Percentiles rank a stretch among this genome's conserved stretches.
Evolutionary conservation across 2,329 filamentous ascomycete genomes (phyloP).

Genomic region (Nothopassalora personata): DNA sequence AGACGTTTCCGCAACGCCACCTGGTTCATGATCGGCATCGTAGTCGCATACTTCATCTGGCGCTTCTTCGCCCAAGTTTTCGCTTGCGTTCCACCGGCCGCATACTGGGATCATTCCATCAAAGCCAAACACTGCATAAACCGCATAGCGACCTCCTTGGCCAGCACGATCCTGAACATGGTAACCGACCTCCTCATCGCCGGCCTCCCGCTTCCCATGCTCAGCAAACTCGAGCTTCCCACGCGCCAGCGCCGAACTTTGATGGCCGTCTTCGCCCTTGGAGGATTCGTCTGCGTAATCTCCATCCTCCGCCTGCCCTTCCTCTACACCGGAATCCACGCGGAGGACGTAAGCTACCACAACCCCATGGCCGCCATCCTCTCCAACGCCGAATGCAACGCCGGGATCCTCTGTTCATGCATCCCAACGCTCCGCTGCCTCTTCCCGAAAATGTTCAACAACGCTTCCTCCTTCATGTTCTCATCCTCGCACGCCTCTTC

Average conservation of each 20-base stretch:
- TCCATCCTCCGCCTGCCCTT: conserved; percentile 30
- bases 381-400: conserved; percentile 33
- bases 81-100: conserved; percentile 38
- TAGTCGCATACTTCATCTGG: conserved; percentile 29
- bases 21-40: conserved; percentile 27
- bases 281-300: conserved; percentile 29
- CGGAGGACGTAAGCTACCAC: conserved; percentile 25
- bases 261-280: conserved; percentile 33
- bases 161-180: conserved; percentile 33
- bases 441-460: conserved; percentile 31
- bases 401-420: conserved; percentile 34
- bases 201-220: conserved; percentile 30
- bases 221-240: conserved; percentile 31
- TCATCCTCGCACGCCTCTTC: no score
- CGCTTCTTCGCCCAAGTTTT: conserved; percentile 35
- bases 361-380: conserved; percentile 32
- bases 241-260: conserved; percentile 29
- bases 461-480: background rate
- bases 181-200: conserved; percentile 34
- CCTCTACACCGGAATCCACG: conserved; percentile 21
- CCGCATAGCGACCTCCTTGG: conserved; percentile 25
- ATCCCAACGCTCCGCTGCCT: conserved; percentile 33
- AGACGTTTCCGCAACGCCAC: conserved; percentile 32
- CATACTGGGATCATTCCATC: conserved; percentile 22
- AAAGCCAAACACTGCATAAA: conserved; percentile 5